Base-by-base conservation (phyloP, 169 alveolate genomes). In the Plasmodium gaboni region DNA sequence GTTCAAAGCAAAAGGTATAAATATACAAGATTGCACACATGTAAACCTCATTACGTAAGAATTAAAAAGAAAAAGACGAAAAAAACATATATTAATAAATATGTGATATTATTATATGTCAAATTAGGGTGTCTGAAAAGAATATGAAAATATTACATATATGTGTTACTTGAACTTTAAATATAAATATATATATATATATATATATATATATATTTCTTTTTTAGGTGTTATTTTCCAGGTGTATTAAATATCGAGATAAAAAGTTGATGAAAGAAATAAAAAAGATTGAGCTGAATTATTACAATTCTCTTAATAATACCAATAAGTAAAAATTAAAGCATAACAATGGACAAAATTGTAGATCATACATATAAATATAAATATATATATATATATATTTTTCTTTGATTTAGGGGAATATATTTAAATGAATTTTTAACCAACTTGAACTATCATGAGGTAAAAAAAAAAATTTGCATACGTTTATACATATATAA, bases 41-140 rank as follows among this genome's bases (percentile, higher is more conserved):
- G 88, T 42, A 74, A 74, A 53, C 88, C 88, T 8, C 88, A 74
- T 65, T 74, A 74, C 26, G 88, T 74, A 74, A 32, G 88, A 44
- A 44, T 42, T 51, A 8, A 61, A 61, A 32, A 32, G 8, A 32
- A 32, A 32, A 32, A 32, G 6, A 32, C 2, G 6, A 32, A 32
- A 32, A 32, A 32, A 32, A 32, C 7, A 32, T 32, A 32, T 32
- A 32, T 32, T 32, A 32, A 32, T 32, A 32, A 15, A 42, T 9
- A 22, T 24, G 6, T 44, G 44, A 70, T 5, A 32, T 32, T 32
- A 32, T 32, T 3, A 32, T 32, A 32, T 32, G 7, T 32, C 44
- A 32, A 32, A 32, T 32, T 4, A 32, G 6, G 44, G 44, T 32
- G 44, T 32, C 44, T 32, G 44, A 32, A 32, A 32, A 32, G 6